These are phyloP conservation scores for Colletotrichum caudatum DNA, from an alignment of 2,329 filamentous ascomycete genomes.

Conservation along the genomic window DNA sequence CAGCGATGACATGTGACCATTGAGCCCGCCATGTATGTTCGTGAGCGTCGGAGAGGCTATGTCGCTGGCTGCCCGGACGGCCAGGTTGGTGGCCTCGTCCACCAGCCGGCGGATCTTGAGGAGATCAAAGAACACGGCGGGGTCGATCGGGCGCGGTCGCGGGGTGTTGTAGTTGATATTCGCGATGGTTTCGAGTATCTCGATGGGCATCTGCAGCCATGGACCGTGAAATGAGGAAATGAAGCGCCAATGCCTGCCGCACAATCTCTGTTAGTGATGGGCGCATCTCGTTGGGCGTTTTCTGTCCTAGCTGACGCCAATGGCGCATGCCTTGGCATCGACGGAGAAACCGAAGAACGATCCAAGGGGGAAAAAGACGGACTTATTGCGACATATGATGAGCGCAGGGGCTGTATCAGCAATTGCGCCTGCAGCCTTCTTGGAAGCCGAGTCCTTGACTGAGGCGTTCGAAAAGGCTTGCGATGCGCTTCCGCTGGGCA, in stretches of 20 bases:
- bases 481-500: conserved; percentile 34
- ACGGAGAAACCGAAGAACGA: conserved; percentile 12
- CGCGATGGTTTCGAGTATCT: conserved; percentile 82
- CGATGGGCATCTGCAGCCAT: conserved; percentile 83
- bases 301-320: not conserved
- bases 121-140: conserved; percentile 84
- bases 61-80: conserved; percentile 81
- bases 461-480: conserved; percentile 23
- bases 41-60: conserved; percentile 74
- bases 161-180: conserved; percentile 84
- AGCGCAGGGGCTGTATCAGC: conserved; percentile 61
- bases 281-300: not conserved
- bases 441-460: conserved; percentile 39
- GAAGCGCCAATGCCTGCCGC: conserved; percentile 81
- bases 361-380: conserved; percentile 51
- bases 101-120: conserved; percentile 84
- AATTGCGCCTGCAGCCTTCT: conserved; percentile 45
- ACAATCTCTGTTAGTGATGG: conserved; percentile 41
- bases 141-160: conserved; percentile 81
- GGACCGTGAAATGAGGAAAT: conserved; percentile 87
- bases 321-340: not conserved
- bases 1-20: conserved; percentile 49
- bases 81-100: conserved; percentile 82
- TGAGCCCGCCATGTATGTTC: conserved; percentile 60
- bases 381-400: conserved; percentile 77